A percentile compares a stretch with the other conserved stretches of the same genome.
Conservation (phyloP, 164 flowering plant genomes). For the Platanus orientalis region DNA sequence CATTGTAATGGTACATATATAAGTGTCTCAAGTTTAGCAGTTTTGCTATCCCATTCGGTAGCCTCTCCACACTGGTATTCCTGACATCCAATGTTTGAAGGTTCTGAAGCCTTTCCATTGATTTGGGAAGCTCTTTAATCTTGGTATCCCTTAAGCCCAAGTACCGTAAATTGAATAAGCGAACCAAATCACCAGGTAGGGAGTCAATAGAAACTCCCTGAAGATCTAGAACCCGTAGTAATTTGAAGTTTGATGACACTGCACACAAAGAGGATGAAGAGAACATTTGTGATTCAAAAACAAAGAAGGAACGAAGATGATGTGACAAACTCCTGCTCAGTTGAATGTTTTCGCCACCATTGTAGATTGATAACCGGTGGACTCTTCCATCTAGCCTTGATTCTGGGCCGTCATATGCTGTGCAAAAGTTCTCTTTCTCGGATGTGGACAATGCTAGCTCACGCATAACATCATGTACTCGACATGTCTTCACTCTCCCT, state of each 20-base stretch:
- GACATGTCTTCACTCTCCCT: conserved; percentile 31
- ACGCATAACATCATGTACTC: conserved; percentile 44
- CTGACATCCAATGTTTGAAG: conserved; percentile 37
- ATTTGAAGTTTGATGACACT: conserved; percentile 13
- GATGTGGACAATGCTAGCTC: conserved; percentile 32
- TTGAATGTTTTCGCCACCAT: conserved; percentile 14
- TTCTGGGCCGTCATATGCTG: conserved; percentile 5
- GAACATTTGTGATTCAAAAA: conserved; percentile 15
- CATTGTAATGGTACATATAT: conserved; percentile 5
- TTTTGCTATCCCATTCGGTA: conserved; percentile 27
- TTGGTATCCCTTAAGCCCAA: conserved; percentile 30
- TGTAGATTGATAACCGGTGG: conserved; percentile 22
- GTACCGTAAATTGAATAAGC: conserved; percentile 31
- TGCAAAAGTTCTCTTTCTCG: conserved; percentile 22
- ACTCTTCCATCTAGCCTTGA: conserved; percentile 6
- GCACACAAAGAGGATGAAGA: conserved; percentile 15
- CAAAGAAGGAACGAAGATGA: conserved; percentile 34
- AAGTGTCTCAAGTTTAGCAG: conserved; percentile 35
- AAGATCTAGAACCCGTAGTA: conserved; percentile 34
- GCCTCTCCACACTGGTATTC: conserved; percentile 21
- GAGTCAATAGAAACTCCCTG: conserved; percentile 23
- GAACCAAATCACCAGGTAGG: conserved; percentile 19
- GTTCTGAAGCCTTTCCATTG: conserved; percentile 32
- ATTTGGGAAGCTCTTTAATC: conserved; percentile 32
- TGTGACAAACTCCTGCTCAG: conserved; percentile 4